Evolutionary conservation across 1,284 basidiomycete species (phyloP).

Genomic region (Trichosporon coremiiforme): DNA sequence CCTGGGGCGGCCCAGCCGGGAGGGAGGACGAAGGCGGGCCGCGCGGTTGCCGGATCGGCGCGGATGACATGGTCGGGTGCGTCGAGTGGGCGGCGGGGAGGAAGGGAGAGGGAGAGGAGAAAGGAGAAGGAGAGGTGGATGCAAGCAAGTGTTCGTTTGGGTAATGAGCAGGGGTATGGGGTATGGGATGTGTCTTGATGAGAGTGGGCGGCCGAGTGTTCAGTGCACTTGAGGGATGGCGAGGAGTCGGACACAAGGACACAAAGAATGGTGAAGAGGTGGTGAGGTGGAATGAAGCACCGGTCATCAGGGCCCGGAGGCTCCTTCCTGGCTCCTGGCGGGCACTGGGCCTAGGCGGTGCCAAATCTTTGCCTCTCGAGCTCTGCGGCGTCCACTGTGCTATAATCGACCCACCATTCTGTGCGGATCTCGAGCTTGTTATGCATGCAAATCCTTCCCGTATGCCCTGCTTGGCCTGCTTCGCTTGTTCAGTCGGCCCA

Average conservation of each 20-base stretch:
- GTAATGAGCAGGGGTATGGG: background rate
- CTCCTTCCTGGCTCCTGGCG: no score
- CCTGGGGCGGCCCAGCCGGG: conserved; percentile 36
- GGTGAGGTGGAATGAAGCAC: conserved; percentile 10
- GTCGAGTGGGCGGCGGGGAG: background rate
- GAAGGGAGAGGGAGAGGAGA: no score
- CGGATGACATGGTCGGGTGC: conserved; percentile 33
- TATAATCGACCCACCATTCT: background rate
- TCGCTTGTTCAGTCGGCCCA: background rate
- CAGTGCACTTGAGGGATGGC: background rate
- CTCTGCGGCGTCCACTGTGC: no score
- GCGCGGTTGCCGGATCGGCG: conserved; percentile 51
- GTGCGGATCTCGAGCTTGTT: background rate
- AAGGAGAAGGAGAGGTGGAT: background rate
- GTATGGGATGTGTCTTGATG: background rate
- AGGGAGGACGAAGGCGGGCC: conserved; percentile 44
- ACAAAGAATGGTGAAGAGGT: background rate
- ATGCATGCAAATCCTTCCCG: background rate
- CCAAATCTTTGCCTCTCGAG: conserved; percentile 3
- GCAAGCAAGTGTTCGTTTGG: background rate
- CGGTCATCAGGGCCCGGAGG: background rate
- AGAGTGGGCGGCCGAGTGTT: no score
- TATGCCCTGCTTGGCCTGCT: no score
- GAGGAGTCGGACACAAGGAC: no score
- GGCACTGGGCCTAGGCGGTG: background rate